These are phyloP conservation scores for Casuarina cunninghamiana DNA, from an alignment of 306 rosid species.

Conservation along the genomic window DNA sequence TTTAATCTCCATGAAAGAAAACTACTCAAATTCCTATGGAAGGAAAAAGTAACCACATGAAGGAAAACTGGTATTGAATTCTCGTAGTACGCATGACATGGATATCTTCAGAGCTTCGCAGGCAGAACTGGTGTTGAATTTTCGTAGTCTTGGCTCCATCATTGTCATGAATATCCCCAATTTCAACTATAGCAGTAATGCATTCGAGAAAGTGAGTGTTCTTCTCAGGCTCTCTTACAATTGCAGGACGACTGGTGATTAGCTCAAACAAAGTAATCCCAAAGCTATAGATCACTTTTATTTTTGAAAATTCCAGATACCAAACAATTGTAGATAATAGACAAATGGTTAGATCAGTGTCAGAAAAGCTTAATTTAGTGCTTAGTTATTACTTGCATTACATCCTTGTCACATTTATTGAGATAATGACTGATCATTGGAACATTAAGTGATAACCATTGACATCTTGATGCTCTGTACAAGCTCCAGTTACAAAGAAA, in stretches of 20 bases:
- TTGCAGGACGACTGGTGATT: constrained; percentile 22
- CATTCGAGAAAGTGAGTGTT: background rate
- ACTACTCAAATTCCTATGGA: no score
- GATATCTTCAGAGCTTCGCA: constrained; percentile 37
- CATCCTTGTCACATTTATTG: background rate
- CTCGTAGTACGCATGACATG: constrained; percentile 19
- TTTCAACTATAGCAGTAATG: constrained; percentile 17
- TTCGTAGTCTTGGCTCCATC: constrained; percentile 22
- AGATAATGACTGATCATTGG: background rate
- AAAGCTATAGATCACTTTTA: constrained; percentile 31
- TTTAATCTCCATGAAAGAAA: no score
- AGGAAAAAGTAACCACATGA: no score
- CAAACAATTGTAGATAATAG: background rate
- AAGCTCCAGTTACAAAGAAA: no score
- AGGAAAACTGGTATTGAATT: constrained; percentile 11
- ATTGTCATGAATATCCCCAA: constrained; percentile 16
- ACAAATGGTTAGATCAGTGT: background rate
- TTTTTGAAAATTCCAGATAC: background rate
- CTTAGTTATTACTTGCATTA: background rate
- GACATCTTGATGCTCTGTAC: background rate
- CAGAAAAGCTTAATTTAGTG: background rate
- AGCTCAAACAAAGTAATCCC: constrained; percentile 30
- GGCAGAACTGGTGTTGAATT: constrained; percentile 18
- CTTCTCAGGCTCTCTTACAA: background rate
- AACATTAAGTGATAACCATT: background rate